These are phyloP conservation scores for Citrus australasica DNA, from an alignment of 345 rosid species.

Conservation along the genomic window DNA sequence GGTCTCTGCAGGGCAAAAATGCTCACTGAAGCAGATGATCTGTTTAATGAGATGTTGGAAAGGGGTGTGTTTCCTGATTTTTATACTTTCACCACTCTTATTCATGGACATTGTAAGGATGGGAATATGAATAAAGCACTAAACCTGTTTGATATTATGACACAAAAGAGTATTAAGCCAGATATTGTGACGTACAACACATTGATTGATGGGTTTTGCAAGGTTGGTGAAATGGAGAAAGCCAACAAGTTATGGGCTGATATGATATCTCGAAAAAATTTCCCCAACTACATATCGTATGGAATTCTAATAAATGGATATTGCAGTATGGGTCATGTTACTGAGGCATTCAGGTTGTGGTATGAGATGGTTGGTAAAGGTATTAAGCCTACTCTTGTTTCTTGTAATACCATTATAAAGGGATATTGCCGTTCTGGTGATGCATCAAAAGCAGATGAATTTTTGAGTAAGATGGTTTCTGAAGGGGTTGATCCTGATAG, in stretches of 20 bases:
- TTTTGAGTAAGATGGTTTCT: no score
- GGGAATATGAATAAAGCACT: conserved; percentile 62
- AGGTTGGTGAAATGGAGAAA: conserved; percentile 58
- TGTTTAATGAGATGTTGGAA: conserved; percentile 37
- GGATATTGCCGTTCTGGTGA: no score
- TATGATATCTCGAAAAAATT: conserved; percentile 44
- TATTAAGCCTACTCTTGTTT: conserved; percentile 55
- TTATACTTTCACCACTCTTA: conserved; percentile 69
- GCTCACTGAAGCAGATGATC: conserved; percentile 47
- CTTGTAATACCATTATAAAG: conserved; percentile 41
- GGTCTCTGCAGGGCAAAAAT: conserved; percentile 71
- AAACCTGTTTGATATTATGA: conserved; percentile 52
- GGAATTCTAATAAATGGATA: conserved; percentile 62
- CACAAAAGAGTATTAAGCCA: conserved; percentile 53
- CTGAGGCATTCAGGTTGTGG: conserved; percentile 69
- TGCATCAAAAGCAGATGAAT: no score
- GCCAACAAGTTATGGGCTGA: conserved; percentile 57
- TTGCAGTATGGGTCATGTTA: conserved; percentile 51
- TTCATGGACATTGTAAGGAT: conserved; percentile 72
- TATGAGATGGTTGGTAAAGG: conserved; percentile 63
- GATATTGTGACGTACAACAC: conserved; percentile 81
- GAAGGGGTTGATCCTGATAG: no score
- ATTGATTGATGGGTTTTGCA: conserved; percentile 75
- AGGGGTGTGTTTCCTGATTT: conserved; percentile 67
- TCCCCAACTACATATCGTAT: conserved; percentile 61